Base-by-base conservation (phyloP, 306 rosid species). In the Cicer judaicum region DNA sequence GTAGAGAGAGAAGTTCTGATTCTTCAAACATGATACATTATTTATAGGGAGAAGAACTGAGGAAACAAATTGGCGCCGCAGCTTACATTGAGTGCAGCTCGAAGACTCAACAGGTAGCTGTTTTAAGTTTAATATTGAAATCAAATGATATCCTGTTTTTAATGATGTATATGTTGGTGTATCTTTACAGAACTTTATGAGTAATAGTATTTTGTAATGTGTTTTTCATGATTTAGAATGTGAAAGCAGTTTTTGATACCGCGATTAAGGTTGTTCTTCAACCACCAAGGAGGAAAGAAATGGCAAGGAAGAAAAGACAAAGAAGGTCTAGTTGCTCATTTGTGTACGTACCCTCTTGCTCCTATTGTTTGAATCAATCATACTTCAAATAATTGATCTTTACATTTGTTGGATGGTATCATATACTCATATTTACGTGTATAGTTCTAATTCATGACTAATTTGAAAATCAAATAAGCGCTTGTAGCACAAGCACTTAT, bases 251-350 rank as follows among this genome's bases (percentile, higher is more conserved):
- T 70, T 94, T 94, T 78, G 99, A 94, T 78, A 94, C 89, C 54
- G 93, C 99, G 38, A 94, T 94, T 78, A 94, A 94, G 88, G 99
- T 90, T 89, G 99, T 92, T 82, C 95, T 94, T 50, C 97, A 94
- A 86, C 99, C 99, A 74, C 96, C 96, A 34, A 90, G 97, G 70
- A 94, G 88, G 85, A 92, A 85, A 77, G 18, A 16, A 16, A 16
- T 86, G 81, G 79, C 90, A 3, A 84, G 71, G 82, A 88, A 90
- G 91, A 94, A 85, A 87, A 81, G 87, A 81, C 87, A 77, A 75
- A 79, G 91, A 56, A 88, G 89, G 29, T 88, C 95, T 10, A 89
- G 92, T 68, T 94, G 93, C 84, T 84, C 91, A 52, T 61, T 94
- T 84, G 92, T 77, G 99, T 92, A 85, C 90, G 99, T 90, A 7